Percentiles rank a stretch among this genome's conserved stretches.
Evolutionary conservation across 371 early-diverging fungal species (phyloP).

Genomic region (Rhizopus arrhizus): DNA sequence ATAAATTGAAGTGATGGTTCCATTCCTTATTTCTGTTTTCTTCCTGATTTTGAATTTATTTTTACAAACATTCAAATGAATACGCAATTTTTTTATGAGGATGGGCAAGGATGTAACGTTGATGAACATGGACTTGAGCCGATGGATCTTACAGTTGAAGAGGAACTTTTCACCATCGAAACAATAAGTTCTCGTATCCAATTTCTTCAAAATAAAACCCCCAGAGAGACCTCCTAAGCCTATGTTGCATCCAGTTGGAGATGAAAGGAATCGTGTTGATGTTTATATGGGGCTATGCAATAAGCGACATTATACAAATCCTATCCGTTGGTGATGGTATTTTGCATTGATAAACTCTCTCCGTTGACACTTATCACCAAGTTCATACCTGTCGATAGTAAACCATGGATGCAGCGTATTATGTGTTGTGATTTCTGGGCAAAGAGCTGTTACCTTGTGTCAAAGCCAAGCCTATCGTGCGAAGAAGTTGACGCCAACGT

Average conservation of each 20-base stretch:
- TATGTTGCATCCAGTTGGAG: background rate
- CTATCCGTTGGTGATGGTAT: slow-evolving; percentile 4
- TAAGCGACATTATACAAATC: slow-evolving; percentile 14
- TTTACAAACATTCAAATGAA: slow-evolving; percentile 3
- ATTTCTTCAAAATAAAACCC: background rate
- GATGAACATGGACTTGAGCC: slow-evolving; percentile 13
- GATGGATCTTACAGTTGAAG: slow-evolving; percentile 11
- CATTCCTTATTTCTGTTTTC: no score
- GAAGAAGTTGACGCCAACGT: slow-evolving; percentile 19
- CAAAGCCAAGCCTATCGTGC: slow-evolving; percentile 13
- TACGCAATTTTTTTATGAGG: slow-evolving; percentile 3
- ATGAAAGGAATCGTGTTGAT: slow-evolving; percentile 6
- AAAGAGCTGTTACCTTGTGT: slow-evolving; percentile 19
- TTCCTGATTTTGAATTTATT: no score
- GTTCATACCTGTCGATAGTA: slow-evolving; percentile 3
- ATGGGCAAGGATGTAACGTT: slow-evolving; percentile 2
- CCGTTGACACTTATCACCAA: slow-evolving; percentile 4
- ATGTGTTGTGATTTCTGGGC: slow-evolving; percentile 8
- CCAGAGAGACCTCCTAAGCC: slow-evolving; percentile 1
- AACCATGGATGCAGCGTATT: slow-evolving; percentile 4
- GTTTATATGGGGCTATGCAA: slow-evolving; percentile 1
- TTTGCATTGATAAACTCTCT: slow-evolving; percentile 1
- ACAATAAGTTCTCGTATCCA: slow-evolving; percentile 6
- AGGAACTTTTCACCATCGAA: slow-evolving; percentile 12
- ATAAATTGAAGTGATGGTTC: no score